Conservation (phyloP, 371 early-diverging fungal species). For the Chytridium lagenaria region DNA sequence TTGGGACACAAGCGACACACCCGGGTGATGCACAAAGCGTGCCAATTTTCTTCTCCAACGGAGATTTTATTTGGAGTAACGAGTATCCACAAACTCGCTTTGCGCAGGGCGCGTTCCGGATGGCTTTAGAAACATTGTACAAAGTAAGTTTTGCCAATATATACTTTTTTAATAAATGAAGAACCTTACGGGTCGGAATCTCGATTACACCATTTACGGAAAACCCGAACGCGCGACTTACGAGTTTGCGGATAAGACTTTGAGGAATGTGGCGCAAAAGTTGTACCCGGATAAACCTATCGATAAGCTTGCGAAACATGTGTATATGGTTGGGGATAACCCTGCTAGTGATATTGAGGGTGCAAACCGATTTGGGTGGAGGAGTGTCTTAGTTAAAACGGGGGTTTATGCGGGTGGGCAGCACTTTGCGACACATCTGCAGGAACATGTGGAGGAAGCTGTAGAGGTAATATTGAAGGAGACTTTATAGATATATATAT, state of each 20-base stretch:
- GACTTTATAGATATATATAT: background rate
- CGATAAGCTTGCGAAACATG: background rate
- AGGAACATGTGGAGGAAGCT: slow-evolving; percentile 79
- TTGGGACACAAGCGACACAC: slow-evolving; percentile 60
- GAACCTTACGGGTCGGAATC: slow-evolving; percentile 53
- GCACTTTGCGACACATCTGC: slow-evolving; percentile 66
- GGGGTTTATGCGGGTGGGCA: slow-evolving; percentile 70
- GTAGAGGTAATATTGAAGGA: slow-evolving; percentile 62
- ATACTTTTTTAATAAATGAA: slow-evolving; percentile 21
- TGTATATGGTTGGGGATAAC: slow-evolving; percentile 48
- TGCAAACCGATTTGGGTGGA: slow-evolving; percentile 84
- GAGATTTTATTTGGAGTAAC: slow-evolving; percentile 84
- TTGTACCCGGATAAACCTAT: slow-evolving; percentile 16
- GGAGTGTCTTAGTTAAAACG: slow-evolving; percentile 78
- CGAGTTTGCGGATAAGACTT: slow-evolving; percentile 37
- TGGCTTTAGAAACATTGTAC: slow-evolving; percentile 70
- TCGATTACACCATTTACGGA: slow-evolving; percentile 79
- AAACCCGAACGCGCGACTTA: slow-evolving; percentile 82
- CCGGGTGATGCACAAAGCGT: slow-evolving; percentile 52
- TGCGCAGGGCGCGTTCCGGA: slow-evolving; percentile 81
- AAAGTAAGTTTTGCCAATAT: slow-evolving; percentile 35
- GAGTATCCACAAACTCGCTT: slow-evolving; percentile 78
- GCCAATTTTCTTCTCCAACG: slow-evolving; percentile 83
- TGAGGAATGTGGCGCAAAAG: slow-evolving; percentile 16
- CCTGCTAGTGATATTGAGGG: slow-evolving; percentile 60